These are phyloP conservation scores for Coffea canephora DNA, from an alignment of 257 asterid species.

Conservation along the genomic window DNA sequence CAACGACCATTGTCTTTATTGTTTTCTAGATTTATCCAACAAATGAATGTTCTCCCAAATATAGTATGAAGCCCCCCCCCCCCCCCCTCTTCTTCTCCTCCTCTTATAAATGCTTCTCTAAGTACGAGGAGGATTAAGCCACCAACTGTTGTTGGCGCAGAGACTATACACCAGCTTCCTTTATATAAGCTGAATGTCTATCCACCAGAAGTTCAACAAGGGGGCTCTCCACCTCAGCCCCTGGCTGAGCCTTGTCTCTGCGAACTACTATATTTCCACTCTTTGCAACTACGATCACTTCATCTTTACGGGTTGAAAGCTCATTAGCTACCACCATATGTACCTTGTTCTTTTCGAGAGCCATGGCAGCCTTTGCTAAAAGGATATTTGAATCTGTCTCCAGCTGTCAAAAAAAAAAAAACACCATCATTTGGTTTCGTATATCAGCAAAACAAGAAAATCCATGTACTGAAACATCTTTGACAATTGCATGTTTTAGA, in stretches of 20 bases:
- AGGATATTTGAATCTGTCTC: conserved; percentile 89
- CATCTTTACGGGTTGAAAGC: conserved; percentile 86
- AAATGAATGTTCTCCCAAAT: not conserved
- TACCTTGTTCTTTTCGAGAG: conserved; percentile 69
- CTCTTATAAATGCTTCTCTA: not conserved
- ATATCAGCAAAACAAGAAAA: not conserved
- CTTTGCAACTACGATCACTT: conserved; percentile 66
- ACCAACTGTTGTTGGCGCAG: not conserved
- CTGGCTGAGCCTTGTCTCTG: conserved; percentile 48
- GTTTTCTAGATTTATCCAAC: not conserved
- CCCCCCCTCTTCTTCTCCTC: too few relatives aligned
- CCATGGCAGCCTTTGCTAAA: conserved; percentile 72
- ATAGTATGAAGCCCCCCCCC: not conserved
- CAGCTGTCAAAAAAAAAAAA: conserved; percentile 36
- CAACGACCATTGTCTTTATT: not conserved
- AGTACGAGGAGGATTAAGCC: not conserved
- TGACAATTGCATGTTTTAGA: not conserved
- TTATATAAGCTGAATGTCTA: conserved; percentile 57
- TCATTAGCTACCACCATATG: conserved; percentile 96
- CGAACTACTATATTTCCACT: conserved; percentile 49
- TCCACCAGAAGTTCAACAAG: conserved; percentile 60
- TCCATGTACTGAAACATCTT: not conserved
- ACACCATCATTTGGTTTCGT: not conserved
- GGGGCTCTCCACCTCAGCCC: conserved; percentile 74
- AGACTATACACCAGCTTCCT: conserved; percentile 23